Evolutionary conservation across 2,329 filamentous ascomycete species (phyloP).

Genomic region (Emericellopsis atlantica): DNA sequence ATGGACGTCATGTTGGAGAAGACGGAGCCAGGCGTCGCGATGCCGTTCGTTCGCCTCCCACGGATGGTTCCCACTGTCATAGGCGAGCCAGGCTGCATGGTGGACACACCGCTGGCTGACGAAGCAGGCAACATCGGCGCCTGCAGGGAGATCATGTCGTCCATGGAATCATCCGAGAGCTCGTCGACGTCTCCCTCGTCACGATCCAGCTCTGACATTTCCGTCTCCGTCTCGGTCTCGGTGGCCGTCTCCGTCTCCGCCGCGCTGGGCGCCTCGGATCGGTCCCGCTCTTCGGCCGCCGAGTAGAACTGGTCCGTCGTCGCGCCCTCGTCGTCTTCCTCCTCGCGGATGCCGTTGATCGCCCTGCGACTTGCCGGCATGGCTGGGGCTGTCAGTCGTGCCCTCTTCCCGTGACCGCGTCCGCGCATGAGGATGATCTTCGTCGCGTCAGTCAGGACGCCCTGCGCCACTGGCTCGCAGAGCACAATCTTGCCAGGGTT

Average conservation of each 20-base stretch:
- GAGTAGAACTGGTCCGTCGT: slow-evolving; percentile 89
- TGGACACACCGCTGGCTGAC: slow-evolving; percentile 66
- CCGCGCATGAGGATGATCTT: slow-evolving; percentile 70
- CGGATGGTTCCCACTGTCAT: slow-evolving; percentile 51
- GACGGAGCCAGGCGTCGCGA: slow-evolving; percentile 74
- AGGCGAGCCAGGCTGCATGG: slow-evolving; percentile 69
- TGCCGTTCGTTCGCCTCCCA: slow-evolving; percentile 54
- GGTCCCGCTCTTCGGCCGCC: slow-evolving; percentile 67
- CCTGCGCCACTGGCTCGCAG: slow-evolving; percentile 92
- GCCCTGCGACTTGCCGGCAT: neutral
- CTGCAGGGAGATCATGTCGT: slow-evolving; percentile 85
- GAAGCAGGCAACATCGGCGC: slow-evolving; percentile 69
- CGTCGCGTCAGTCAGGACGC: slow-evolving; percentile 62
- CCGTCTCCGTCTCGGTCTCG: slow-evolving; percentile 49
- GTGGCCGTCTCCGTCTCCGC: slow-evolving; percentile 38
- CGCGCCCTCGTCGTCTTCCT: slow-evolving; percentile 62
- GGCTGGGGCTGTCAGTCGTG: slow-evolving; percentile 18
- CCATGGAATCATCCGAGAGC: slow-evolving; percentile 79
- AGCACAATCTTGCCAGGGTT: slow-evolving; percentile 79
- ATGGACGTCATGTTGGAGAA: slow-evolving; percentile 80
- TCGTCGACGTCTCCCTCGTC: slow-evolving; percentile 62
- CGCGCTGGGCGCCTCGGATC: slow-evolving; percentile 42
- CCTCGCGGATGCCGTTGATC: slow-evolving; percentile 1
- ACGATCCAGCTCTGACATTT: slow-evolving; percentile 49
- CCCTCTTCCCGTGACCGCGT: slow-evolving; percentile 40